A percentile compares a stretch with the other conserved stretches of the same genome.
Evolutionary conservation across 2,329 filamentous ascomycete species (phyloP).

Genomic region (Ophiostoma ulmi): DNA sequence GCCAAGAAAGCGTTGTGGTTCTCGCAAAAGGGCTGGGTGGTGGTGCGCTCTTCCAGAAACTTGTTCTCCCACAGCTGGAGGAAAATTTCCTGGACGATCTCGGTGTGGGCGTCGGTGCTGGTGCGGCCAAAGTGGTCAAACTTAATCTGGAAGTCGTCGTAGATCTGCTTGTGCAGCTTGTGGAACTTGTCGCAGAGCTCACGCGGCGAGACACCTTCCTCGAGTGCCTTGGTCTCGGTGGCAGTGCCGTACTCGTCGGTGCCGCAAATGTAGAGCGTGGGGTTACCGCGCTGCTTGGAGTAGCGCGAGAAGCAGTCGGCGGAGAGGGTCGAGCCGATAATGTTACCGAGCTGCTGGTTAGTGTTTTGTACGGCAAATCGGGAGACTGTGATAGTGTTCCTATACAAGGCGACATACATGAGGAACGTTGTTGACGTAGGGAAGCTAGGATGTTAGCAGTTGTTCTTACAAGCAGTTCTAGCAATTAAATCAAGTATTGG

Average conservation of each 20-base stretch:
- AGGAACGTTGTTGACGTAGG: slow-evolving; percentile 58
- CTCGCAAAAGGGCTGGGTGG: slow-evolving; percentile 80
- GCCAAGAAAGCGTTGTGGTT: slow-evolving; percentile 68
- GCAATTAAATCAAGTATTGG: neutral
- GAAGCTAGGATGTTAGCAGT: slow-evolving; percentile 24
- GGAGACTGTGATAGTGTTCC: too few relatives aligned
- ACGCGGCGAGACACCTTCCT: slow-evolving; percentile 71
- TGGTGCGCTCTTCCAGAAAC: slow-evolving; percentile 79
- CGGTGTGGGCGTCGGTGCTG: slow-evolving; percentile 79
- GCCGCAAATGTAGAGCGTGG: slow-evolving; percentile 80
- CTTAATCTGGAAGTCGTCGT: slow-evolving; percentile 91
- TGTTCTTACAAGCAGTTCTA: neutral
- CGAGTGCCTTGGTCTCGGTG: slow-evolving; percentile 89
- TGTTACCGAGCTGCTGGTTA: slow-evolving; percentile 59
- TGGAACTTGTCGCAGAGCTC: slow-evolving; percentile 89
- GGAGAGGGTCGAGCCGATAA: slow-evolving; percentile 79
- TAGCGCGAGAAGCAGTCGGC: slow-evolving; percentile 83
- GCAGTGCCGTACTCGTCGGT: slow-evolving; percentile 71
- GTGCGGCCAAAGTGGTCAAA: slow-evolving; percentile 96
- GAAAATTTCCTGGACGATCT: slow-evolving; percentile 92
- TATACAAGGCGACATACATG: slow-evolving; percentile 41
- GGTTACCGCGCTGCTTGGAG: slow-evolving; percentile 71
- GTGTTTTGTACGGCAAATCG: neutral
- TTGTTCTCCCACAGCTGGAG: slow-evolving; percentile 80
- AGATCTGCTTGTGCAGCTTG: slow-evolving; percentile 79